Conservation (phyloP, 768 basidiomycete species). For the Kwoniella bestiolae region DNA sequence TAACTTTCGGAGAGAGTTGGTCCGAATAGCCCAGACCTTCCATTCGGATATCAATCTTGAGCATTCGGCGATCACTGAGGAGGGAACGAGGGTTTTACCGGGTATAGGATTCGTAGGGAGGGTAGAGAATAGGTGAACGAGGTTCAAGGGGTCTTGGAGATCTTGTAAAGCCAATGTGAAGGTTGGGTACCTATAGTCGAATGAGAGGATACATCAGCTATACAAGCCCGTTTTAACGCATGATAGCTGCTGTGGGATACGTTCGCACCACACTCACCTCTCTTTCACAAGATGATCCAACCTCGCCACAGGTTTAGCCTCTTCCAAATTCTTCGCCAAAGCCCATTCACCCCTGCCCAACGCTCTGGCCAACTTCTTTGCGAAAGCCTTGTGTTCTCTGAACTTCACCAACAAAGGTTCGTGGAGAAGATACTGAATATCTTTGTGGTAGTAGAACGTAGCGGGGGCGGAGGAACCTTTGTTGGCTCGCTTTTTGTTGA, state of each 20-base stretch:
- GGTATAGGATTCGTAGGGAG: constrained; percentile 77
- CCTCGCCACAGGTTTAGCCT: constrained; percentile 86
- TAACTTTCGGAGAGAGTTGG: constrained; percentile 78
- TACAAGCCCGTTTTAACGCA: neutral
- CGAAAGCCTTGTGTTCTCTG: constrained; percentile 96
- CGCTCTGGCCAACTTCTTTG: constrained; percentile 91
- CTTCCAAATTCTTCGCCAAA: constrained; percentile 88
- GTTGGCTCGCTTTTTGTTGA: constrained; percentile 87
- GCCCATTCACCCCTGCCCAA: constrained; percentile 94
- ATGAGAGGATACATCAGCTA: neutral
- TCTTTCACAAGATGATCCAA: constrained; percentile 98
- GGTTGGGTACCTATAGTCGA: constrained; percentile 78
- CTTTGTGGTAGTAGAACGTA: constrained; percentile 97
- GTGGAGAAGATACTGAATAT: constrained; percentile 94
- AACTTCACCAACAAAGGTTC: constrained; percentile 92
- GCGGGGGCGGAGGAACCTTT: constrained; percentile 97
- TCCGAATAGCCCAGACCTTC: constrained; percentile 82
- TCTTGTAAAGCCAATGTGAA: constrained; percentile 94
- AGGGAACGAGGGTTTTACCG: constrained; percentile 63
- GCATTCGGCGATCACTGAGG: constrained; percentile 87
- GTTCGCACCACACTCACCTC: constrained; percentile 65
- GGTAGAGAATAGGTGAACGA: constrained; percentile 88
- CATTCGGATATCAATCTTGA: constrained; percentile 88
- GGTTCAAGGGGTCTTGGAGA: constrained; percentile 94
- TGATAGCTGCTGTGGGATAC: neutral